phyloP scores from a whole-genome alignment of 768 basidiomycete genomes.

The Phaffia australis region DNA sequence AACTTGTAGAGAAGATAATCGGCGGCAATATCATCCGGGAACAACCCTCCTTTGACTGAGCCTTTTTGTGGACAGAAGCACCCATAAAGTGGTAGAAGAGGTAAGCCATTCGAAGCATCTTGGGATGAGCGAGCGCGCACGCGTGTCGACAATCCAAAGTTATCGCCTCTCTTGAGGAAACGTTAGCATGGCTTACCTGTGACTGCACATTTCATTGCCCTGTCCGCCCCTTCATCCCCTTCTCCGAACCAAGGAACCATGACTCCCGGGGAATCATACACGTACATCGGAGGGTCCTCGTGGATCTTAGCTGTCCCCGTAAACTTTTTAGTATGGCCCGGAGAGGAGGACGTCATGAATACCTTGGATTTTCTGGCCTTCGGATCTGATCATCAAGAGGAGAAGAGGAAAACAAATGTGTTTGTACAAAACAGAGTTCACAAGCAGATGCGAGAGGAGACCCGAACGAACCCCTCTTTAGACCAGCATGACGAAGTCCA shows the following conservation, averaged over 20 bases:
- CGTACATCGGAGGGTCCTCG: conserved; percentile 67
- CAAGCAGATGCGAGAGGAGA: conserved; percentile 1
- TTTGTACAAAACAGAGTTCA: neutral
- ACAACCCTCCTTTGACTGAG: conserved; percentile 81
- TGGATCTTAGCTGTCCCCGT: conserved; percentile 82
- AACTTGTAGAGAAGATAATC: conserved; percentile 77
- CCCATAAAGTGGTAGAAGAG: neutral
- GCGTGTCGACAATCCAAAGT: neutral
- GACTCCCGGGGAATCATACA: conserved; percentile 90
- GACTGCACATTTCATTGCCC: conserved; percentile 81
- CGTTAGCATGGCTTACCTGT: conserved; percentile 51
- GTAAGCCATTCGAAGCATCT: too few species aligned
- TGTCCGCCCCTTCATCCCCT: conserved; percentile 74
- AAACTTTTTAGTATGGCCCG: conserved; percentile 77
- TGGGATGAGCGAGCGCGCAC: too few species aligned
- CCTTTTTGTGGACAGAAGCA: conserved; percentile 26
- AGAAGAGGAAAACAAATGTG: neutral
- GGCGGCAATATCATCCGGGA: conserved; percentile 71
- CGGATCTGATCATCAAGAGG: conserved; percentile 41
- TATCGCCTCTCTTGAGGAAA: neutral
- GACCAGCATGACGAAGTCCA: conserved; percentile 10
- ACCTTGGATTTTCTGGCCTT: conserved; percentile 55
- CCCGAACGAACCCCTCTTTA: conserved; percentile 21
- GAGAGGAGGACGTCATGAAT: conserved; percentile 73
- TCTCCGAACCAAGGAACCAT: conserved; percentile 90